A percentile compares a stretch with the other conserved stretches of the same genome.
These are phyloP conservation scores for Stentor coeruleus DNA, from an alignment of 73 alveolate genomes.

Conservation along the genomic window DNA sequence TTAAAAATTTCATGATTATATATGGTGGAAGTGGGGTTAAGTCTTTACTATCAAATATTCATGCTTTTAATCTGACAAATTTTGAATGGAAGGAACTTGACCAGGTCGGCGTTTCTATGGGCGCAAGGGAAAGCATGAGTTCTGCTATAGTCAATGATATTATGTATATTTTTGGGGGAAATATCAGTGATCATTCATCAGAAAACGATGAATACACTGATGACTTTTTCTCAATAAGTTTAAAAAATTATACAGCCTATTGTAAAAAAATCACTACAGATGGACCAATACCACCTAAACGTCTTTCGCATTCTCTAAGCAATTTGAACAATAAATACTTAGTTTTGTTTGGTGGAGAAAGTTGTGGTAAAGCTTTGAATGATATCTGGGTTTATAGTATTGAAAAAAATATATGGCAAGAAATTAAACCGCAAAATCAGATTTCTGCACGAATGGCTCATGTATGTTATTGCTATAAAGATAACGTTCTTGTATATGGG, in stretches of 20 bases:
- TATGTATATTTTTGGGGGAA: slow-evolving; percentile 1
- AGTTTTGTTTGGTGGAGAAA: neutral
- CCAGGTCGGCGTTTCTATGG: neutral
- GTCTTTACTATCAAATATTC: neutral
- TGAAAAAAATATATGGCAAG: neutral
- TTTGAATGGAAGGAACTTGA: neutral
- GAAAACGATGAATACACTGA: neutral
- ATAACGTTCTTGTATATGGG: neutral
- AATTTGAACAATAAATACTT: neutral
- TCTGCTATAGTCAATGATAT: neutral
- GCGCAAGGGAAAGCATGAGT: slow-evolving; percentile 5
- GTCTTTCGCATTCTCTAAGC: neutral
- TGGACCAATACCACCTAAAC: neutral
- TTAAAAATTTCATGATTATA: neutral
- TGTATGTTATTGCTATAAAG: neutral
- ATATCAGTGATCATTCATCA: neutral
- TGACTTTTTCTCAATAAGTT: neutral
- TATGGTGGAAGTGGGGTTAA: neutral
- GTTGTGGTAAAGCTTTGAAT: neutral
- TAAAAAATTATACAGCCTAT: neutral
- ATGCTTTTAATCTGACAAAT: neutral
- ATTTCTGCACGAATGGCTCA: neutral
- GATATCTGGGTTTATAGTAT: slow-evolving; percentile 7
- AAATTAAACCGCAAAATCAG: neutral
- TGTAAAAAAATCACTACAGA: neutral